Percentiles rank a stretch among this genome's conserved stretches.
These are phyloP conservation scores for Fusarium phyllophilum DNA, from an alignment of 2,329 filamentous ascomycete species.

Conservation along the genomic window DNA sequence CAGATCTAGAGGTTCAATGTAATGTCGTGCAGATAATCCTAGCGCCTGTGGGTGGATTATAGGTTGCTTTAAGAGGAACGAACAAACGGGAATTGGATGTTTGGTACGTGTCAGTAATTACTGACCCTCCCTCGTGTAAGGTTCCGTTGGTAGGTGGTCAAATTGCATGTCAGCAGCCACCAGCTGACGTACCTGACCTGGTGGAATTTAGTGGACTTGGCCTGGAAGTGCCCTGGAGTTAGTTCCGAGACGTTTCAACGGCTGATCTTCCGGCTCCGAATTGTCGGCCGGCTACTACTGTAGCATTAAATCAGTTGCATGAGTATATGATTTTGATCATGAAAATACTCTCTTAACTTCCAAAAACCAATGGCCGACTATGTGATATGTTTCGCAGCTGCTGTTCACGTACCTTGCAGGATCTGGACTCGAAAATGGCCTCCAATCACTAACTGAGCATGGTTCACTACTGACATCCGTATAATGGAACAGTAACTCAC, in stretches of 20 bases:
- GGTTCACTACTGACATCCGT: background rate
- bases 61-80: constrained; percentile 26
- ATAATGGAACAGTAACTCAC: background rate
- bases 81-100: constrained; percentile 20
- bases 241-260: constrained; percentile 30
- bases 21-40: constrained; percentile 30
- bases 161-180: constrained; percentile 38
- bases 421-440: background rate
- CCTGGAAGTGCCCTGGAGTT: constrained; percentile 26
- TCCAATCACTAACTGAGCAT: background rate
- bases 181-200: background rate
- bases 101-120: constrained; percentile 15
- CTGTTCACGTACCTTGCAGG: background rate
- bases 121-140: constrained; percentile 30
- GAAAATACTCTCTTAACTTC: background rate
- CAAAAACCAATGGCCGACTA: background rate
- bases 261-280: constrained; percentile 20
- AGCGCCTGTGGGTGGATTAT: constrained; percentile 14
- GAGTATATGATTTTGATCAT: background rate
- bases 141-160: constrained; percentile 4
- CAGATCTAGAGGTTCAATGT: constrained; percentile 21
- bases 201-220: constrained; percentile 42
- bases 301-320: background rate
- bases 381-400: background rate
- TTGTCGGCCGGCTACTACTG: constrained; percentile 18